phyloP scores from a whole-genome alignment of 441 rosid species.

The Croton laevigatus region DNA sequence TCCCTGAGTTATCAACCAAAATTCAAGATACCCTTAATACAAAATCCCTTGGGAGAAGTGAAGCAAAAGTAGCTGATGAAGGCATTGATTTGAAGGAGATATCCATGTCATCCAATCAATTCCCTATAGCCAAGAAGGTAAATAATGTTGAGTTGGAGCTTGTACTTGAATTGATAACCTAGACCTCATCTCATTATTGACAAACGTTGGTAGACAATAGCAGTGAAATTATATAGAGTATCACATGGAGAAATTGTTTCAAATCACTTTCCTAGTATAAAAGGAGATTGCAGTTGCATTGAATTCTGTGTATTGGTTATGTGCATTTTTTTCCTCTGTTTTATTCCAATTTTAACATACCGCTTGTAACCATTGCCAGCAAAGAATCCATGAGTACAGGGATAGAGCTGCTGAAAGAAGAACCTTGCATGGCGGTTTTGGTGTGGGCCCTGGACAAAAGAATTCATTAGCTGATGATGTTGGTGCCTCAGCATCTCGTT shows the following conservation, averaged over 20 bases:
- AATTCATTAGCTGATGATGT: constrained; percentile 22
- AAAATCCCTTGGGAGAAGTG: constrained; percentile 29
- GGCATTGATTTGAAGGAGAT: constrained; percentile 21
- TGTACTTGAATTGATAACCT: constrained; percentile 1
- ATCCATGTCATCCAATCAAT: constrained; percentile 27
- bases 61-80: constrained; percentile 32
- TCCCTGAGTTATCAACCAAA: constrained; percentile 54
- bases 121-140: constrained; percentile 51
- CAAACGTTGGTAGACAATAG: not conserved
- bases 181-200: not conserved
- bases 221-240: not conserved
- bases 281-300: not conserved
- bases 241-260: not conserved
- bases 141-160: constrained; percentile 13
- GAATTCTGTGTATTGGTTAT: not conserved
- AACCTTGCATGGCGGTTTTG: constrained; percentile 74
- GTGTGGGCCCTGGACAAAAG: constrained; percentile 89
- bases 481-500: constrained; percentile 27
- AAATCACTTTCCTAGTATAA: not conserved
- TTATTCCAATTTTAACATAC: constrained; percentile 6
- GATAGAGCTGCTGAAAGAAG: constrained; percentile 97
- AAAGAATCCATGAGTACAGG: constrained; percentile 46
- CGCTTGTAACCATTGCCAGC: constrained; percentile 34
- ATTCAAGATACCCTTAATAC: constrained; percentile 25
- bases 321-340: not conserved